A percentile compares a stretch with the other conserved stretches of the same genome.
Conservation (phyloP, 352 stramenopile species). For the Pythium oligandrum region DNA sequence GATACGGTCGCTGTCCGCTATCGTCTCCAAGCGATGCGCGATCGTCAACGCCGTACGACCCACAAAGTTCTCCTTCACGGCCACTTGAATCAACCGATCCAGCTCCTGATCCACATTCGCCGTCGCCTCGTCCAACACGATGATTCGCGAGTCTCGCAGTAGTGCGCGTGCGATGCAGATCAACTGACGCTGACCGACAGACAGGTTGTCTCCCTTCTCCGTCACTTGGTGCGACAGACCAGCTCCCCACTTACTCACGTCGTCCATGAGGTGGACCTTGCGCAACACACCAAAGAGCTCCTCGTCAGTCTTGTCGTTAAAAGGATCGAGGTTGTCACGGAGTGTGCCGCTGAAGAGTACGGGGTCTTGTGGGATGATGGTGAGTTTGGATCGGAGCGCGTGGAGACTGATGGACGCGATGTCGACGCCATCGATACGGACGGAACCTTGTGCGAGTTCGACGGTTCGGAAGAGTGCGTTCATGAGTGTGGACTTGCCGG, state of each 20-base stretch:
- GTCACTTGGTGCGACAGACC: slow-evolving; percentile 76
- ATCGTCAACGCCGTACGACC: slow-evolving; percentile 91
- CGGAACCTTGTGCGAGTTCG: slow-evolving; percentile 29
- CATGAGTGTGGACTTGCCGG: too few species aligned
- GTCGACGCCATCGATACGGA: slow-evolving; percentile 86
- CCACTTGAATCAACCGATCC: slow-evolving; percentile 77
- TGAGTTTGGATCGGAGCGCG: slow-evolving; percentile 24
- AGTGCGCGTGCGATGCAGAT: slow-evolving; percentile 92
- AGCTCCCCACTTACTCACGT: slow-evolving; percentile 1
- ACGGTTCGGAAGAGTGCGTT: slow-evolving; percentile 46
- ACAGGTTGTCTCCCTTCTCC: slow-evolving; percentile 91
- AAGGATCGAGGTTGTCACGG: slow-evolving; percentile 89
- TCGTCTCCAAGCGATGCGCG: slow-evolving; percentile 92
- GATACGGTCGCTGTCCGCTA: slow-evolving; percentile 92
- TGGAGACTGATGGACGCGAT: slow-evolving; percentile 33
- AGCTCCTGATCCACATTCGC: slow-evolving; percentile 82
- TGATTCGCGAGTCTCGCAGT: slow-evolving; percentile 63
- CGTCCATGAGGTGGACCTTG: slow-evolving; percentile 16
- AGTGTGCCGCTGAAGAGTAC: slow-evolving; percentile 86
- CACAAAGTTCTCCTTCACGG: slow-evolving; percentile 47
- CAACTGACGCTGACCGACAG: slow-evolving; percentile 91
- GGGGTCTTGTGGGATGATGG: slow-evolving; percentile 82
- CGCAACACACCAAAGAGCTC: slow-evolving; percentile 23
- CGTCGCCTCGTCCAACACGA: slow-evolving; percentile 93
- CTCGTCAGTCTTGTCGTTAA: slow-evolving; percentile 46